These are phyloP conservation scores for Penicillium diatomitis DNA, from an alignment of 495 filamentous ascomycete genomes.

Conservation along the genomic window DNA sequence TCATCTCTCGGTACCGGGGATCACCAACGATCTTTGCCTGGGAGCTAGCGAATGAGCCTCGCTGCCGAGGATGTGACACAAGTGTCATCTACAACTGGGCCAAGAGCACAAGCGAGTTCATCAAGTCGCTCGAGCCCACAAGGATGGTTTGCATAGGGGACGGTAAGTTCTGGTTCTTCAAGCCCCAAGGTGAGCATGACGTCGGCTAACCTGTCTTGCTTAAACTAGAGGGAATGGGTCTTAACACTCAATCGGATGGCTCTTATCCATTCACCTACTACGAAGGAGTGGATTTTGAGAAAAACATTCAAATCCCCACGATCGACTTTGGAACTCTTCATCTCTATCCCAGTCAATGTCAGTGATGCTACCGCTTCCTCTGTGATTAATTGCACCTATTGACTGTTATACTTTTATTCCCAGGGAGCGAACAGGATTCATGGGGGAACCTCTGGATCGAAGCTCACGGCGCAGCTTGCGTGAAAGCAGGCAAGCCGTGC, in stretches of 20 bases:
- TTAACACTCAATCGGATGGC: constrained; percentile 23
- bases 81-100: neutral
- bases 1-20: neutral
- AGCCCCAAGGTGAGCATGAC: neutral
- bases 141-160: constrained; percentile 1
- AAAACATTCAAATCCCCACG: constrained; percentile 44
- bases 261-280: constrained; percentile 49
- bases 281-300: constrained; percentile 55
- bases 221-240: neutral
- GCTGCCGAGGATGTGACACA: neutral
- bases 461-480: constrained; percentile 3
- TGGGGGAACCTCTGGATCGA: constrained; percentile 1
- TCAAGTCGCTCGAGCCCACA: neutral
- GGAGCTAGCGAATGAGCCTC: neutral
- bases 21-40: neutral
- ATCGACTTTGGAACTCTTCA: constrained; percentile 62
- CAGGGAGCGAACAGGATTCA: constrained; percentile 1
- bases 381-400: neutral
- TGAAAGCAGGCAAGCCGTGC: neutral
- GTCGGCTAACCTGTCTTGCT: neutral
- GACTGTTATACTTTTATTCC: neutral
- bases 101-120: neutral
- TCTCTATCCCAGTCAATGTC: constrained; percentile 40
- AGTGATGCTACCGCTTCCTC: neutral
- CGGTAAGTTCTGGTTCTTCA: neutral